Conservation (phyloP, 192 early-diverging fungal species). For the Cetraspora pellucida region DNA sequence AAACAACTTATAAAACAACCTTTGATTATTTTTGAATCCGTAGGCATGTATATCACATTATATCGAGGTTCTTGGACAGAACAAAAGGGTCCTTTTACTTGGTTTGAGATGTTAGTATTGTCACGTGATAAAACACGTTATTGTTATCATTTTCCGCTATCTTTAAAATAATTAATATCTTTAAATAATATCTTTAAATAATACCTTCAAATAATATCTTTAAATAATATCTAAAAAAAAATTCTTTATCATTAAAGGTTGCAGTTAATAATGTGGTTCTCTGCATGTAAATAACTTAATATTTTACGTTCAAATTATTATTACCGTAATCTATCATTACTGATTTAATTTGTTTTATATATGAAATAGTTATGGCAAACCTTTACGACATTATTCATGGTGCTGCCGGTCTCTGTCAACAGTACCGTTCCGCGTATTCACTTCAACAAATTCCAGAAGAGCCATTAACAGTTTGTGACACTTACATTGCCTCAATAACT, state of each 20-base stretch:
- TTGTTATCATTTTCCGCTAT: neutral
- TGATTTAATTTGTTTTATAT: neutral
- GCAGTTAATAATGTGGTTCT: neutral
- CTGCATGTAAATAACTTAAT: neutral
- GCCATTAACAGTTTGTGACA: neutral
- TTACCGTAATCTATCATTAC: too few relatives aligned
- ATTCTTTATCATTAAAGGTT: neutral
- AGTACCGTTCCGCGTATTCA: neutral
- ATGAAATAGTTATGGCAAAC: slow-evolving; percentile 1
- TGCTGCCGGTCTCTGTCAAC: neutral
- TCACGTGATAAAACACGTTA: too few relatives aligned
- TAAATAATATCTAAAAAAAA: neutral
- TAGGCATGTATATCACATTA: neutral
- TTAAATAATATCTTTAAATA: neutral
- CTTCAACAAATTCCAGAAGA: neutral
- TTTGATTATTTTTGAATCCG: neutral
- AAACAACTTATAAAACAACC: neutral
- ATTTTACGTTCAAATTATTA: neutral
- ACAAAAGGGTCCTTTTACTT: neutral
- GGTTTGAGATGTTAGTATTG: neutral
- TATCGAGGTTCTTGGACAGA: neutral
- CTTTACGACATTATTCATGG: neutral
- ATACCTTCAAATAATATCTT: too few relatives aligned
- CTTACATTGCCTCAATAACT: neutral
- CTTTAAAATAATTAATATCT: neutral